A percentile compares a stretch with the other conserved stretches of the same genome.
phyloP scores from a whole-genome alignment of 2,329 filamentous ascomycete genomes.

The Aspergillus pseudoterreus region DNA sequence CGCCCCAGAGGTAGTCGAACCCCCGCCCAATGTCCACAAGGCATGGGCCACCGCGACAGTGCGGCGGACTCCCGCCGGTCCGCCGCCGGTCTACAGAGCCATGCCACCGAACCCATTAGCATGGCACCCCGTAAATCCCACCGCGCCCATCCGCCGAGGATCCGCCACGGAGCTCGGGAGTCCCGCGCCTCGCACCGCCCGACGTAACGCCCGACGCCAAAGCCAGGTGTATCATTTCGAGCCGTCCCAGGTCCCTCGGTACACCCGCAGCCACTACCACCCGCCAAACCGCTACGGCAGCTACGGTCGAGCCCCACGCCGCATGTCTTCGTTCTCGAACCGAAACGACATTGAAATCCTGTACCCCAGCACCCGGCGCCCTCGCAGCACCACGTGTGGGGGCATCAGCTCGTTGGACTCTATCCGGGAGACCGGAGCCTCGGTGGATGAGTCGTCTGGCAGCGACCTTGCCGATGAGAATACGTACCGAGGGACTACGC shows the following conservation, averaged over 20 bases:
- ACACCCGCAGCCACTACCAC: constrained; percentile 27
- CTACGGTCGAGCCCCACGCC: constrained; percentile 17
- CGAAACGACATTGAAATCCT: constrained; percentile 31
- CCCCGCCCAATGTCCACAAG: constrained; percentile 22
- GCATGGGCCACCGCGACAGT: constrained; percentile 19
- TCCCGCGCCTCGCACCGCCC: constrained; percentile 11
- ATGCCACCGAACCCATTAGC: constrained; percentile 12
- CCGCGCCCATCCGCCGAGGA: constrained; percentile 6
- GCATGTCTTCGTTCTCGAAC: constrained; percentile 20
- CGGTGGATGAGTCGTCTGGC: constrained; percentile 21
- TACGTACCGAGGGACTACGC: constrained; percentile 29
- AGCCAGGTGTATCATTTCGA: constrained; percentile 26
- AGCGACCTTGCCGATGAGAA: constrained; percentile 17
- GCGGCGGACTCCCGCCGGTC: constrained; percentile 20
- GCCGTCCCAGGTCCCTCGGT: constrained; percentile 19
- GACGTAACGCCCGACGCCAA: constrained; percentile 10
- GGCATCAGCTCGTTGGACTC: constrained; percentile 24
- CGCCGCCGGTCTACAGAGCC: constrained; percentile 22
- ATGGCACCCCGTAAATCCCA: constrained; percentile 5
- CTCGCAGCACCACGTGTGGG: constrained; percentile 32
- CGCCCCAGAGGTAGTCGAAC: constrained; percentile 32
- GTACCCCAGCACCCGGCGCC: constrained; percentile 32
- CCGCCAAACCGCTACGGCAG: constrained; percentile 20
- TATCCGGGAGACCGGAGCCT: constrained; percentile 28
- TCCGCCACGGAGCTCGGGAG: constrained; percentile 7